A percentile compares a stretch with the other conserved stretches of the same genome.
Evolutionary conservation across 768 basidiomycete species (phyloP).

Genomic region (Boletus patriciae): DNA sequence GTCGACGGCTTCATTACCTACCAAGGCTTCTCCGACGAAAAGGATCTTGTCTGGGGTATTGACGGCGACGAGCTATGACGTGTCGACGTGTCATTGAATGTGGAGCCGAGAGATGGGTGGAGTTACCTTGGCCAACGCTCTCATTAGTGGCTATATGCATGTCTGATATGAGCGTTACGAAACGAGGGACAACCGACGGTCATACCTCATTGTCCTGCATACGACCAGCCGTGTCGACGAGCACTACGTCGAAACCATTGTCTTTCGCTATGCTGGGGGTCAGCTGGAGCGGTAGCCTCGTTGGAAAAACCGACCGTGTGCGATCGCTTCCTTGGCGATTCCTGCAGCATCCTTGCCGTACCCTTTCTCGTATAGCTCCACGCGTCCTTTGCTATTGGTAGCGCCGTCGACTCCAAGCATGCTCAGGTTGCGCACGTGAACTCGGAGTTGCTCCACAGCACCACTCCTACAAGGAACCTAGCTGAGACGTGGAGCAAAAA

Average conservation of each 20-base stretch:
- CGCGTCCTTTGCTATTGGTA: conserved; percentile 66
- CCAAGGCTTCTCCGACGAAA: conserved; percentile 97
- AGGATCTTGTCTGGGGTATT: conserved; percentile 97
- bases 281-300: not conserved
- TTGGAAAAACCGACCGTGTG: conserved; percentile 60
- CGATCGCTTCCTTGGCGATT: conserved; percentile 93
- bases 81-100: not conserved
- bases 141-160: conserved; percentile 79
- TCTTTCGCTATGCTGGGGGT: conserved; percentile 62
- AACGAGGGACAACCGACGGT: not conserved
- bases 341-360: conserved; percentile 99
- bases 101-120: not conserved
- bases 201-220: conserved; percentile 99
- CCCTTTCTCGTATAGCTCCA: conserved; percentile 93
- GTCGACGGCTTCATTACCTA: conserved; percentile 98
- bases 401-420: conserved; percentile 76
- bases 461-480: conserved; percentile 61
- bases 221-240: conserved; percentile 96
- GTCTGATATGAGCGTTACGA: conserved; percentile 2
- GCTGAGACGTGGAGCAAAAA: not conserved
- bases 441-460: conserved; percentile 95
- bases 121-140: conserved; percentile 89
- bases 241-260: conserved; percentile 91
- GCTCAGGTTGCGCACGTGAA: conserved; percentile 92
- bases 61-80: conserved; percentile 74